Evolutionary conservation across 2,329 filamentous ascomycete genomes (phyloP).

Genomic region (Verticillium dahliae): DNA sequence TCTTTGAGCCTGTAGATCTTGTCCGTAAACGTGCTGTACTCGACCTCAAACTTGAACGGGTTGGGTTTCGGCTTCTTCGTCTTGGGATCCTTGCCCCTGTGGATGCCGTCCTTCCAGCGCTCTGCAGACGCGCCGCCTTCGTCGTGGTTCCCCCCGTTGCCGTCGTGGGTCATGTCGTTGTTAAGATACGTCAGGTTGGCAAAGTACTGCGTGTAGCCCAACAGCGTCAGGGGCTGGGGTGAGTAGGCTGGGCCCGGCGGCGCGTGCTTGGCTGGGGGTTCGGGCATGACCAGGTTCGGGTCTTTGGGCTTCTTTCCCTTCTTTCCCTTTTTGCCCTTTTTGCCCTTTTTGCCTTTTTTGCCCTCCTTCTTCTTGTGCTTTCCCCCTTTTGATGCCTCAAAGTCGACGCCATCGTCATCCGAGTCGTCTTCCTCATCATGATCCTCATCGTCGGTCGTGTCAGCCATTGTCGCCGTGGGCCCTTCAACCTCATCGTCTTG

Average conservation of each 20-base stretch:
- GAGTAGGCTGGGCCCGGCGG: constrained; percentile 87
- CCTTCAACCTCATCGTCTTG: background rate
- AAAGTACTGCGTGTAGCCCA: constrained; percentile 84
- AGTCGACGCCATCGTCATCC: constrained; percentile 13
- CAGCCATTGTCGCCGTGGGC: background rate
- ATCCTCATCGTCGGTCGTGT: constrained; percentile 9
- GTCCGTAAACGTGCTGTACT: constrained; percentile 81
- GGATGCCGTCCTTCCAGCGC: constrained; percentile 59
- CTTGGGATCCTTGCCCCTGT: constrained; percentile 50
- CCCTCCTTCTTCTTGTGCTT: constrained; percentile 27
- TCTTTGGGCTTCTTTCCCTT: constrained; percentile 42
- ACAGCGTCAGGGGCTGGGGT: constrained; percentile 70
- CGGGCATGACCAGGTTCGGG: constrained; percentile 59
- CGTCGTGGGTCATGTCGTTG: constrained; percentile 49
- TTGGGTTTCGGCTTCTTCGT: constrained; percentile 49
- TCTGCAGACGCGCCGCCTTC: constrained; percentile 21
- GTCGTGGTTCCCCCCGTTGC: constrained; percentile 13
- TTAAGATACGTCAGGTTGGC: constrained; percentile 92
- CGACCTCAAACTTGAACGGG: constrained; percentile 68
- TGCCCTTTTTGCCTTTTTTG: constrained; percentile 19
- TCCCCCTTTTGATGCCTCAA: constrained; percentile 23
- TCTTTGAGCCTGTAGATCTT: constrained; percentile 69
- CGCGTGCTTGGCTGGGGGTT: constrained; percentile 63
- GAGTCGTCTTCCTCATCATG: constrained; percentile 24
- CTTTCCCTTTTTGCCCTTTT: constrained; percentile 35